These are phyloP conservation scores for Clohesyomyces aquaticus DNA, from an alignment of 495 filamentous ascomycete genomes.

Conservation along the genomic window DNA sequence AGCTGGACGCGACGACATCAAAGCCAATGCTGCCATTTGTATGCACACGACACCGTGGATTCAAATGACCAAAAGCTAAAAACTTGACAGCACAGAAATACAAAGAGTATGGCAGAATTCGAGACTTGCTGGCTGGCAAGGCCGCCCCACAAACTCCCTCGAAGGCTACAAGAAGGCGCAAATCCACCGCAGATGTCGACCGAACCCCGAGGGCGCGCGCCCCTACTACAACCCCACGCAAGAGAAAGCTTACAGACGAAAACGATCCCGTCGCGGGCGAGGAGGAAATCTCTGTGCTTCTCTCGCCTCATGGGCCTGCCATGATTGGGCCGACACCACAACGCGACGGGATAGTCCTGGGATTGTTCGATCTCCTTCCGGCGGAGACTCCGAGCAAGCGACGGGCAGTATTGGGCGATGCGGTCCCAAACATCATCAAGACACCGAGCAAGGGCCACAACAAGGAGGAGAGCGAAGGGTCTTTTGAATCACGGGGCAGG, in stretches of 20 bases:
- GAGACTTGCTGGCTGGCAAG: constrained; percentile 62
- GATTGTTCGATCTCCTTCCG: constrained; percentile 85
- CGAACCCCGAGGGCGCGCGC: constrained; percentile 30
- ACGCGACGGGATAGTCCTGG: constrained; percentile 81
- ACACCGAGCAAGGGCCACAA: constrained; percentile 42
- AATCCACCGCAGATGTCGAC: constrained; percentile 19
- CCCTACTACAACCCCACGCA: constrained; percentile 51
- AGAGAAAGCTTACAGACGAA: constrained; percentile 34
- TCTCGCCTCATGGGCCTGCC: constrained; percentile 25
- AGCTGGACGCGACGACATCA: constrained; percentile 83
- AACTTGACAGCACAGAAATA: constrained; percentile 76
- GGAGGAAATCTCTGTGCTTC: constrained; percentile 2
- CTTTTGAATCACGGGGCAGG: constrained; percentile 39
- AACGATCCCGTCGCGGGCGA: not conserved
- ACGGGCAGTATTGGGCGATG: constrained; percentile 29
- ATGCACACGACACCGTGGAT: constrained; percentile 33
- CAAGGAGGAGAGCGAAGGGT: constrained; percentile 29
- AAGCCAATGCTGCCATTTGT: constrained; percentile 82
- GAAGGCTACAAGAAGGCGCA: constrained; percentile 45
- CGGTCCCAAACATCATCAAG: constrained; percentile 32
- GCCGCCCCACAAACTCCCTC: constrained; percentile 43
- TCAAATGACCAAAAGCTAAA: not conserved
- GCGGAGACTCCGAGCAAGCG: constrained; percentile 44
- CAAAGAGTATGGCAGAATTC: constrained; percentile 80
- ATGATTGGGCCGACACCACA: constrained; percentile 86